phyloP scores from a whole-genome alignment of 345 rosid species.

The Pistacia atlantica region DNA sequence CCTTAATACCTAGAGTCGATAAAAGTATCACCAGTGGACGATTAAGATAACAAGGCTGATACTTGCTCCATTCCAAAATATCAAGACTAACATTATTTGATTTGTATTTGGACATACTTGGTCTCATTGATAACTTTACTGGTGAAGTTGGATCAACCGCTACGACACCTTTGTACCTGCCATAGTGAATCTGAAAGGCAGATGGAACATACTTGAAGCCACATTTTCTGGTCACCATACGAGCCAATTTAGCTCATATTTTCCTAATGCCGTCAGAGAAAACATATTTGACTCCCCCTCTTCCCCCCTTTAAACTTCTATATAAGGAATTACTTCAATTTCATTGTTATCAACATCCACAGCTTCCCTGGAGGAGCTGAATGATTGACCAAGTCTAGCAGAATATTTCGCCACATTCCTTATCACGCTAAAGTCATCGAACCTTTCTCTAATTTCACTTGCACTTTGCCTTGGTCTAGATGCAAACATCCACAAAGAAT shows the following conservation, averaged over 20 bases:
- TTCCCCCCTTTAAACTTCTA: conserved; percentile 28
- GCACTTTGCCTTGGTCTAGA: conserved; percentile 42
- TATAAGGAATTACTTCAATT: conserved; percentile 48
- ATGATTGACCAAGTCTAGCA: conserved; percentile 53
- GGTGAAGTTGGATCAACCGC: conserved; percentile 62
- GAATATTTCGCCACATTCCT: conserved; percentile 62
- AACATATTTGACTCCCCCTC: conserved; percentile 20
- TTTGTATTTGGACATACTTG: conserved; percentile 41
- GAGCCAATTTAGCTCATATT: conserved; percentile 56
- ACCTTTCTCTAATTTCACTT: conserved; percentile 39
- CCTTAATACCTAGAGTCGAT: conserved; percentile 52
- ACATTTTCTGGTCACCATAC: conserved; percentile 42
- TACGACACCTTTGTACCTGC: conserved; percentile 71
- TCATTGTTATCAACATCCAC: conserved; percentile 35
- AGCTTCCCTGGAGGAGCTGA: conserved; percentile 58
- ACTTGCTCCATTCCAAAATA: conserved; percentile 52
- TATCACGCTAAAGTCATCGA: conserved; percentile 44
- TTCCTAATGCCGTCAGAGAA: conserved; percentile 67
- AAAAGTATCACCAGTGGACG: conserved; percentile 56
- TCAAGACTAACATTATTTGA: conserved; percentile 43
- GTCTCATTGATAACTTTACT: conserved; percentile 42
- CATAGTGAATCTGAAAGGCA: conserved; percentile 46
- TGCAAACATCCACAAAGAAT: conserved; percentile 73
- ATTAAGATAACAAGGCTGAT: conserved; percentile 61
- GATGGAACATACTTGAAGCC: conserved; percentile 35